Conservation (phyloP, 257 asterid genomes). For the Primulina tabacum region DNA sequence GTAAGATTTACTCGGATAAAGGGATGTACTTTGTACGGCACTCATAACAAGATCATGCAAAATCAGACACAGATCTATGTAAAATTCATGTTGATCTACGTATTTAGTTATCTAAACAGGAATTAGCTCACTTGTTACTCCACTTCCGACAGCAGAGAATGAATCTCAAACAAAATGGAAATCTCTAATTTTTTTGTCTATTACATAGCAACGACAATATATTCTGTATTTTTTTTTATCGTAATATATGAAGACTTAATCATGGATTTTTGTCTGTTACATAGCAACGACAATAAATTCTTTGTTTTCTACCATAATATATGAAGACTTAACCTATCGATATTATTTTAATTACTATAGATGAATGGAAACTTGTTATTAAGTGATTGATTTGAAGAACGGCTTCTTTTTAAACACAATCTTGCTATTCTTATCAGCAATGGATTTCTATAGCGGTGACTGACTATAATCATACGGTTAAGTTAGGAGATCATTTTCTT, state of each 20-base stretch:
- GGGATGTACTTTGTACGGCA: background rate
- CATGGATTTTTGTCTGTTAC: background rate
- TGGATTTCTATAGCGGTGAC: background rate
- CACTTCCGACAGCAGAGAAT: background rate
- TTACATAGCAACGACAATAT: too few relatives aligned
- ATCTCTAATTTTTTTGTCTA: background rate
- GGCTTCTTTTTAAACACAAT: background rate
- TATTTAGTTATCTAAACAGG: background rate
- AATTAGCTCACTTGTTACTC: background rate
- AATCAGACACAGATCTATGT: background rate
- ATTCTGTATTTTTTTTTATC: too few relatives aligned
- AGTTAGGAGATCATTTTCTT: conserved; percentile 2
- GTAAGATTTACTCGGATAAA: background rate
- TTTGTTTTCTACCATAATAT: background rate
- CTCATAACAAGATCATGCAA: background rate
- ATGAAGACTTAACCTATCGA: background rate
- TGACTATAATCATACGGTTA: background rate
- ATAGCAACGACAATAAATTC: too few relatives aligned
- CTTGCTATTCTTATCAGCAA: background rate
- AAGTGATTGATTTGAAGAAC: conserved; percentile 6
- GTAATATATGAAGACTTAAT: background rate
- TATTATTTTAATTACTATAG: background rate
- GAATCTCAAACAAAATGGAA: background rate
- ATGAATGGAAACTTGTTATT: background rate
- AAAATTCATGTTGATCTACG: background rate